Evolutionary conservation across 768 basidiomycete species (phyloP).

Genomic region (Tylopilus cervinicoccineus): DNA sequence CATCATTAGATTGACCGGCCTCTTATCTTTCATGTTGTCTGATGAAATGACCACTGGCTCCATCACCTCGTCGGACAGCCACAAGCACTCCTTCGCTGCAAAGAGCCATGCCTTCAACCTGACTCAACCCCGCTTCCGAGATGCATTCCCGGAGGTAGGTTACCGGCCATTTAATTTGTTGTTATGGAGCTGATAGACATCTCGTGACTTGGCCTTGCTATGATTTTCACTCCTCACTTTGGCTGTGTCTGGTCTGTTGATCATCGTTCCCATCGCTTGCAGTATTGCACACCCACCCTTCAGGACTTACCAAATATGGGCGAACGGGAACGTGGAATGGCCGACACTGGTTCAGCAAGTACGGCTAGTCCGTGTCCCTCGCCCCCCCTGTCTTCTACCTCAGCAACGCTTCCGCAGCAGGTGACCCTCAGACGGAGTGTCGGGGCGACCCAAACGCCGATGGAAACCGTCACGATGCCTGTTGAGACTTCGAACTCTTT

Average conservation of each 20-base stretch:
- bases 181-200: constrained; percentile 21
- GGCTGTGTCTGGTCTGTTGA: constrained; percentile 18
- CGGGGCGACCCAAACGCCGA: constrained; percentile 23
- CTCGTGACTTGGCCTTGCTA: constrained; percentile 15
- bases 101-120: constrained; percentile 88
- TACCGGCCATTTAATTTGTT: constrained; percentile 12
- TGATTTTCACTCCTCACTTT: constrained; percentile 13
- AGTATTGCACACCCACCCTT: constrained; percentile 68
- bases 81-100: constrained; percentile 73
- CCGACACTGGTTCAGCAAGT: constrained; percentile 29
- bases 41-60: constrained; percentile 98
- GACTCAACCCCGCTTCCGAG: constrained; percentile 71
- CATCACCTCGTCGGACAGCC: constrained; percentile 70
- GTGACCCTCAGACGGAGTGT: constrained; percentile 15
- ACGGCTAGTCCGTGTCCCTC: constrained; percentile 13
- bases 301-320: constrained; percentile 94
- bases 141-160: constrained; percentile 85
- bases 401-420: constrained; percentile 21
- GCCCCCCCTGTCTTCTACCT: constrained; percentile 17
- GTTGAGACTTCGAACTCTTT: constrained; percentile 19
- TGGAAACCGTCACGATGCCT: not conserved
- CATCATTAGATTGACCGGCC: constrained; percentile 73
- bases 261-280: constrained; percentile 11
- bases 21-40: constrained; percentile 91
- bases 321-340: constrained; percentile 61